Conservation (phyloP, 2,329 filamentous ascomycete species). For the Metarhizium rileyi region DNA sequence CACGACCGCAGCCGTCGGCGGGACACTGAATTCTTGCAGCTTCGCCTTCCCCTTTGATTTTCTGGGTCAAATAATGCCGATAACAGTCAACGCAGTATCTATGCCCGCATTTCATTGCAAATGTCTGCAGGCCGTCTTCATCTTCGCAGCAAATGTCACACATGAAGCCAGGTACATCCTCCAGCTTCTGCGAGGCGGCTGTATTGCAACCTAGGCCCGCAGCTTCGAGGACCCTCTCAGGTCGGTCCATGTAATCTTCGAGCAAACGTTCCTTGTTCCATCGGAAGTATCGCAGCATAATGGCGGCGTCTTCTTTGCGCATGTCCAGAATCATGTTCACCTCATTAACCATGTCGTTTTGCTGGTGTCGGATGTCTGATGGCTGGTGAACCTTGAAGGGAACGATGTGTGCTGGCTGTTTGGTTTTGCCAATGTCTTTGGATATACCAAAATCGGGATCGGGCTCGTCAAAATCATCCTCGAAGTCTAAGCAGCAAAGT, state of each 20-base stretch:
- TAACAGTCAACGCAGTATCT: slow-evolving; percentile 92
- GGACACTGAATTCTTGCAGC: slow-evolving; percentile 92
- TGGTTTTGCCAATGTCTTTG: slow-evolving; percentile 60
- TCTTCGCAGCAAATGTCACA: slow-evolving; percentile 98
- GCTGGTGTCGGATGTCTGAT: slow-evolving; percentile 71
- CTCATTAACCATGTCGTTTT: slow-evolving; percentile 78
- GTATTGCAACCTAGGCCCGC: slow-evolving; percentile 67
- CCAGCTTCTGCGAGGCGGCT: slow-evolving; percentile 54
- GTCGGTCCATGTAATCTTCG: slow-evolving; percentile 90
- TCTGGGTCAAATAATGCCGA: slow-evolving; percentile 79
- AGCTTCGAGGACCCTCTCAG: slow-evolving; percentile 68
- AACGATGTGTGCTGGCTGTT: slow-evolving; percentile 70
- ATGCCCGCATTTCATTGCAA: slow-evolving; percentile 92
- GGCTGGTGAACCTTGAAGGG: slow-evolving; percentile 76
- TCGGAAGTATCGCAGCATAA: slow-evolving; percentile 76
- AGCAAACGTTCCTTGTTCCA: slow-evolving; percentile 97
- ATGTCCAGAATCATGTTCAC: slow-evolving; percentile 87
- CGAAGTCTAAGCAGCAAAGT: slow-evolving; percentile 38
- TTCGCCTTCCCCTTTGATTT: slow-evolving; percentile 92
- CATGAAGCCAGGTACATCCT: slow-evolving; percentile 64
- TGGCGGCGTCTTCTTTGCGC: slow-evolving; percentile 80
- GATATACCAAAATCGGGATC: slow-evolving; percentile 44
- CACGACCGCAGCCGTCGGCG: slow-evolving; percentile 73
- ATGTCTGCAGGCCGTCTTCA: slow-evolving; percentile 63
- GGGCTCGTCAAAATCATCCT: slow-evolving; percentile 44